Conservation (phyloP, 768 basidiomycete genomes). For the Podaxis sp. region DNA sequence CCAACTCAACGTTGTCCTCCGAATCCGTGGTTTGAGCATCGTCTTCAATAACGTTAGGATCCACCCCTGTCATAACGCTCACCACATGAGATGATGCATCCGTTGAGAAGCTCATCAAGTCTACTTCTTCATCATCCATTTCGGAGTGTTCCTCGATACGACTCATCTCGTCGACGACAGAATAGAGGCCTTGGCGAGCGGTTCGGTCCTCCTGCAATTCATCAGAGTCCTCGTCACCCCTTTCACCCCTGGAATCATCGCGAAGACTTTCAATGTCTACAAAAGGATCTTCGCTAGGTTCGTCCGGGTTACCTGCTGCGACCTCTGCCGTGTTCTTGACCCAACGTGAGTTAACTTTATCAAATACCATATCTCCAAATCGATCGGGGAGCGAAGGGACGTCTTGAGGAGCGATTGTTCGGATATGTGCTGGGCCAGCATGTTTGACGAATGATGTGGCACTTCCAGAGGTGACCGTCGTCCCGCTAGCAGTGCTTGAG, state of each 20-base stretch:
- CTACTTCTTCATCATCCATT: slow-evolving; percentile 65
- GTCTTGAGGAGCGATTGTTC: slow-evolving; percentile 79
- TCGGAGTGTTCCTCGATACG: slow-evolving; percentile 50
- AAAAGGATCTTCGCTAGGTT: slow-evolving; percentile 86
- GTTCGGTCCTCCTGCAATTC: slow-evolving; percentile 15
- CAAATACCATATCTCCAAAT: slow-evolving; percentile 87
- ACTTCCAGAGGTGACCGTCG: slow-evolving; percentile 69
- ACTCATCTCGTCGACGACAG: slow-evolving; percentile 36
- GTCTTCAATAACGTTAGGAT: slow-evolving; percentile 36
- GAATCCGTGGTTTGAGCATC: slow-evolving; percentile 52
- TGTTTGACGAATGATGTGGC: slow-evolving; percentile 86
- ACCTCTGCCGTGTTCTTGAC: slow-evolving; percentile 56
- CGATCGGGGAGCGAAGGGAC: slow-evolving; percentile 72
- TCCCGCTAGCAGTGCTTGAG: slow-evolving; percentile 80
- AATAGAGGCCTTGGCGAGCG: slow-evolving; percentile 12
- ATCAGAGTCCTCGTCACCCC: slow-evolving; percentile 18
- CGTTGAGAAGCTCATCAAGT: slow-evolving; percentile 71
- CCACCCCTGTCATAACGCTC: slow-evolving; percentile 50
- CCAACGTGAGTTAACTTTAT: slow-evolving; percentile 84
- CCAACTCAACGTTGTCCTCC: slow-evolving; percentile 44
- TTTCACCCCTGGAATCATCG: slow-evolving; percentile 51
- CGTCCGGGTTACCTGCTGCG: slow-evolving; percentile 27
- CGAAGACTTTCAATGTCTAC: slow-evolving; percentile 85
- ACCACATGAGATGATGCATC: slow-evolving; percentile 60
- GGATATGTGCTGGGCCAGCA: slow-evolving; percentile 73